Evolutionary conservation across 75 land plant species (phyloP).

Genomic region (Adiantum capillusveneris): DNA sequence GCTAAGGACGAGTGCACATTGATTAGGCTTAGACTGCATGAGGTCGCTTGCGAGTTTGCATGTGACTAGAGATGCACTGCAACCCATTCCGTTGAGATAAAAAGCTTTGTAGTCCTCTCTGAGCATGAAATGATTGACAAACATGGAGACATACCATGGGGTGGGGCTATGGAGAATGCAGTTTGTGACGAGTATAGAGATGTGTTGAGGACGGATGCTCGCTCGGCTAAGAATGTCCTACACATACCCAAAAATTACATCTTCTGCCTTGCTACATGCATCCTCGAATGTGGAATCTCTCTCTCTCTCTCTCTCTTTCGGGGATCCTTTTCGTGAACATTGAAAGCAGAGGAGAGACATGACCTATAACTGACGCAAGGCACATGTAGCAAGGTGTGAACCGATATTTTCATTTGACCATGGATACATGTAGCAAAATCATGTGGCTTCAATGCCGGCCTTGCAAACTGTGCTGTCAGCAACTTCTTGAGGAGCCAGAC

Average conservation of each 20-base stretch:
- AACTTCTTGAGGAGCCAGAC: too few relatives aligned
- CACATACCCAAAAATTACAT: conserved; percentile 11
- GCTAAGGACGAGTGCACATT: conserved; percentile 37
- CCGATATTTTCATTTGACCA: too few relatives aligned
- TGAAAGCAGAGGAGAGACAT: too few relatives aligned
- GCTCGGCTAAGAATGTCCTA: conserved; percentile 21
- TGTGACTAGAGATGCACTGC: conserved; percentile 38
- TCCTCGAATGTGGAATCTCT: neutral
- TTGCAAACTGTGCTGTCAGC: too few relatives aligned
- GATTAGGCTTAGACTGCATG: conserved; percentile 7
- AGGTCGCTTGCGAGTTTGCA: conserved; percentile 17
- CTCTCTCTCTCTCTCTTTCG: too few relatives aligned
- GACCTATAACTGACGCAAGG: too few relatives aligned
- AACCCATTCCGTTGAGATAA: conserved; percentile 53
- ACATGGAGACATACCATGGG: conserved; percentile 31
- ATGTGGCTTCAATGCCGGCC: too few relatives aligned
- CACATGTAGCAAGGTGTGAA: too few relatives aligned
- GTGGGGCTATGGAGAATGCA: conserved; percentile 31
- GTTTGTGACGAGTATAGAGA: conserved; percentile 27
- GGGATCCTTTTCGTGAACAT: too few relatives aligned
- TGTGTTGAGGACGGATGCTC: conserved; percentile 14
- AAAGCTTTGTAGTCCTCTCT: conserved; percentile 9
- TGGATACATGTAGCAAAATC: too few relatives aligned
- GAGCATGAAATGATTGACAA: conserved; percentile 29
- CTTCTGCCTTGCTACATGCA: conserved; percentile 4